Conservation (phyloP, 1,284 basidiomycete species). For the Phenoliferia sp. region DNA sequence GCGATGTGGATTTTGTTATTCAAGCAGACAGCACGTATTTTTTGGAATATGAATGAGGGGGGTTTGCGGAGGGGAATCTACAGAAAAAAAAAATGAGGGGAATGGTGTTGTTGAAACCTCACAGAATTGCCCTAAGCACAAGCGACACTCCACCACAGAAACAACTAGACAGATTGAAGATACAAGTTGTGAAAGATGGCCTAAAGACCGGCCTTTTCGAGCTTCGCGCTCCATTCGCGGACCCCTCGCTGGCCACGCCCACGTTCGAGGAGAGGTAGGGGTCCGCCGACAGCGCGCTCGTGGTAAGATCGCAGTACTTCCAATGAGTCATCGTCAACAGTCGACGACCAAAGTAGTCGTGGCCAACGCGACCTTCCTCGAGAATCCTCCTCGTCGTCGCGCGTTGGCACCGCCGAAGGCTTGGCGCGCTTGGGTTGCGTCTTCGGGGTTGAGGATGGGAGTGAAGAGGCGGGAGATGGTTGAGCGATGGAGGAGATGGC, state of each 20-base stretch:
- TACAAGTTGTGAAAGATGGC: no score
- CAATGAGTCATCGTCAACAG: slow-evolving; percentile 24
- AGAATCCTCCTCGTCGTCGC: background rate
- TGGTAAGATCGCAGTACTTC: slow-evolving; percentile 22
- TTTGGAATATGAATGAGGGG: no score
- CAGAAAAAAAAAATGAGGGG: no score
- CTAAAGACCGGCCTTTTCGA: slow-evolving; percentile 29
- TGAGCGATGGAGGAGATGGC: background rate
- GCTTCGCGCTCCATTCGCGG: slow-evolving; percentile 10
- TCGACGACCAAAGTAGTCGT: slow-evolving; percentile 24
- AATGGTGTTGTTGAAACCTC: no score
- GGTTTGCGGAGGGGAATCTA: no score
- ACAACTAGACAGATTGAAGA: no score
- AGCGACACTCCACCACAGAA: no score
- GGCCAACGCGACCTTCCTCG: slow-evolving; percentile 4
- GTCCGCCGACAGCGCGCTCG: slow-evolving; percentile 25
- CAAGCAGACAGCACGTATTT: no score
- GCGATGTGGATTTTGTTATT: no score
- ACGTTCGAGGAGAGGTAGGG: slow-evolving; percentile 15
- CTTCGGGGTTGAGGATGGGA: background rate
- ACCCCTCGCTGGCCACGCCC: background rate
- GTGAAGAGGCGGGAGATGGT: background rate
- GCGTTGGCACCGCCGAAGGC: background rate
- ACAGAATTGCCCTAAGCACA: no score
- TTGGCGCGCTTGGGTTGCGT: background rate